Percentiles rank a stretch among this genome's conserved stretches.
Evolutionary conservation across 2,329 filamentous ascomycete genomes (phyloP).

Genomic region (Rhexocercosporidium sp.): DNA sequence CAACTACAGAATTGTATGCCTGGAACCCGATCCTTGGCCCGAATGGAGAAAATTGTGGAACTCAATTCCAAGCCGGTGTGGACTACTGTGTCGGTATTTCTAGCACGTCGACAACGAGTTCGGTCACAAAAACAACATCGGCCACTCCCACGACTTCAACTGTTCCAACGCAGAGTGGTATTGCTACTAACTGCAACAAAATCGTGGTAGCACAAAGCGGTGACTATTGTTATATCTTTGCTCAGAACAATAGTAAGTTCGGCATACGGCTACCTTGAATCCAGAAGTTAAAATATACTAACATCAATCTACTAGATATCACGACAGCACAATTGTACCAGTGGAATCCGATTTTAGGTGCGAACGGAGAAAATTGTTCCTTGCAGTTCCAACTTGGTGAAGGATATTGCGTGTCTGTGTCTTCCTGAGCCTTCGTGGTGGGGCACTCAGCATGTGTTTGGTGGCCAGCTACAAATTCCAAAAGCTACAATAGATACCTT

Average conservation of each 20-base stretch:
- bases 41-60: constrained; percentile 2
- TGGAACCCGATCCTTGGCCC: constrained; percentile 2
- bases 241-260: not conserved
- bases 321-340: not conserved
- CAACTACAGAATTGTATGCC: not conserved
- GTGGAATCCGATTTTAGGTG: not conserved
- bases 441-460: too few species aligned
- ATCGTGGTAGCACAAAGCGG: not conserved
- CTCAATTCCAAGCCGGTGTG: not conserved
- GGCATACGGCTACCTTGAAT: not conserved
- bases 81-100: constrained; percentile 14
- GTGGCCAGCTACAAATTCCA: too few species aligned
- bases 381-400: not conserved
- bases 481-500: too few species aligned
- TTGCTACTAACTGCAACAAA: not conserved
- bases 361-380: not conserved
- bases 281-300: too few species aligned
- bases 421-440: too few species aligned
- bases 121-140: too few species aligned
- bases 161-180: not conserved
- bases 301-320: too few species aligned
- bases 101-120: not conserved
- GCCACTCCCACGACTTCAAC: too few species aligned
- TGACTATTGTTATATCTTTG: not conserved
- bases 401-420: constrained; percentile 4